Evolutionary conservation across 257 asterid species (phyloP), one percentile per base, ranked within the genome.

Genomic region (Nicotiana tomentosiformis): DNA sequence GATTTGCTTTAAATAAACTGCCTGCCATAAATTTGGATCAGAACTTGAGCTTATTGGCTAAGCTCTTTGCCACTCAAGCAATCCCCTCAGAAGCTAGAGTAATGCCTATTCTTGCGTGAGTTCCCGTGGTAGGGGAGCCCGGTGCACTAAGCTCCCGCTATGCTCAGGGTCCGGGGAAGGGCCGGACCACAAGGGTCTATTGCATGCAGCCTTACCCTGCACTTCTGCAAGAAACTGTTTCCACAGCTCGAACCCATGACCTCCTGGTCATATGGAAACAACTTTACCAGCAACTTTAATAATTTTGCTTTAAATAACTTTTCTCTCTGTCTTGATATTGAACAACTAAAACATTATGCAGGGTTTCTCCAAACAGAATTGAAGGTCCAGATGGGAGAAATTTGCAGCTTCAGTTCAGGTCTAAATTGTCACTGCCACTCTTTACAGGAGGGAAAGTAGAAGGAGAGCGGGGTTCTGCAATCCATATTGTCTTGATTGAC

Each of bases 401-500:
- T 39, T 77, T 86, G 72, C 87, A 86, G 82, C 85, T 88, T 65
- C 85, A 84, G 26, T 88, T 86, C 58, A 62, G 82, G 76, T 82
- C 86, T 16, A 80, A 86, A 64, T 80, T 86, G 82, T 87, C 89
- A 32, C 58, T 66, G 4, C 83, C 85, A 76, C 84, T 88, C 81
- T 88, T 86, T 78, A 88, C 90, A 55, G 82, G 87, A 35, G 88
- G 86, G 56, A 86, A 77, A 67, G 84, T 88, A 64, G 85, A 80
- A 46, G 86, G 89, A 32, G 88, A 82, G 32, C 82, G 64, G 64
- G 83, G 85, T 56, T 81, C 55, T 60, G 81, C 88, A 1, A 32
- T 88, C 51, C 82, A 82, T 62, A 32, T 88, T 72, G 84, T 84
- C 49, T 78, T 88, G 83, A 33, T 86, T n/a, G 89, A 88, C 83